These are phyloP conservation scores for Lepraria neglecta DNA, from an alignment of 495 filamentous ascomycete species.

Conservation along the genomic window DNA sequence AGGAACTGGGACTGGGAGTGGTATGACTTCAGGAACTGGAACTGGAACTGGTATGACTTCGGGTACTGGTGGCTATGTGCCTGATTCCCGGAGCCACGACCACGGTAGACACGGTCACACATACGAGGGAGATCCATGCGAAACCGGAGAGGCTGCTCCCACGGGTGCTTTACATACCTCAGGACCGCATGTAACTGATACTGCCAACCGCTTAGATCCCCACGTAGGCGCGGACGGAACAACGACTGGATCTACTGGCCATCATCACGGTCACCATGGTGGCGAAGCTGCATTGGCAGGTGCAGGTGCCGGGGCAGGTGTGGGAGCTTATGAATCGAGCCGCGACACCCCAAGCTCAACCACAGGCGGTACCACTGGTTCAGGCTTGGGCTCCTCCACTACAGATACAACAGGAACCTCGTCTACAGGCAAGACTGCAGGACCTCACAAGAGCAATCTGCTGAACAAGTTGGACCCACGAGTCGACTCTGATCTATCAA, in stretches of 20 bases:
- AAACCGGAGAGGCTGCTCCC: slow-evolving; percentile 32
- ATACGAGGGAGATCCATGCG: slow-evolving; percentile 30
- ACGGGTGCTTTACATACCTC: slow-evolving; percentile 28
- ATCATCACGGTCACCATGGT: slow-evolving; percentile 17
- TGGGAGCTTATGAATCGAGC: slow-evolving; percentile 22
- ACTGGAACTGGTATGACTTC: slow-evolving; percentile 13
- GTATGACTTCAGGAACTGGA: background rate
- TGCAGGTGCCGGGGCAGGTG: slow-evolving; percentile 21
- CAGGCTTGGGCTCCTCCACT: background rate
- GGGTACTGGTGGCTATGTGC: slow-evolving; percentile 24
- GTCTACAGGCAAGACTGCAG: slow-evolving; percentile 30
- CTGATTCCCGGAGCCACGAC: slow-evolving; percentile 41
- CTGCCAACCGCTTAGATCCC: slow-evolving; percentile 46
- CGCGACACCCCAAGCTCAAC: slow-evolving; percentile 3
- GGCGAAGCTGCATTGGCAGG: slow-evolving; percentile 20
- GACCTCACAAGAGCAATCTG: slow-evolving; percentile 45
- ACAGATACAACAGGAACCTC: background rate
- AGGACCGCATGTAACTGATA: slow-evolving; percentile 42
- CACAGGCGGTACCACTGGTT: background rate
- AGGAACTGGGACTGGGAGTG: background rate
- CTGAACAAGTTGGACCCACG: slow-evolving; percentile 48
- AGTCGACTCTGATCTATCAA: slow-evolving; percentile 26
- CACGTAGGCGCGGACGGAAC: slow-evolving; percentile 31
- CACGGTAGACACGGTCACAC: slow-evolving; percentile 27
- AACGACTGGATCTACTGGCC: background rate